Evolutionary conservation across 75 land plant genomes (phyloP).

Genomic region (Cryptomeria japonica): DNA sequence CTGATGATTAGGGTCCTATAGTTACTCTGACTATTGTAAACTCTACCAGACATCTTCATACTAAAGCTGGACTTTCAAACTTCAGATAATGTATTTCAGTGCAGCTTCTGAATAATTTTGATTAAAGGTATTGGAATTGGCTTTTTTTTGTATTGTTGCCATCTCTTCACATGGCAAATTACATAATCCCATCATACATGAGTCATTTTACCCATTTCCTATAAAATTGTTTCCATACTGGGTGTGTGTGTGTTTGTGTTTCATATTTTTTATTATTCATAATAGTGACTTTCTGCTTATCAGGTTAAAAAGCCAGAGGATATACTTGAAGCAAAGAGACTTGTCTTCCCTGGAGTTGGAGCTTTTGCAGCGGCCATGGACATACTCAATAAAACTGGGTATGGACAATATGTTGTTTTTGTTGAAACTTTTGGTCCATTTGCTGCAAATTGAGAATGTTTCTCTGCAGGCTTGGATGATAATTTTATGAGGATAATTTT

Average conservation of each 20-base stretch:
- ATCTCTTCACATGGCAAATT: background rate
- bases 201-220: background rate
- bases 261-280: background rate
- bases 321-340: conserved; percentile 72
- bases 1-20: background rate
- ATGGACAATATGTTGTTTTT: background rate
- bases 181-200: background rate
- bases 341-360: conserved; percentile 98
- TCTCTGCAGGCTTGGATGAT: background rate
- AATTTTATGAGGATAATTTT: background rate
- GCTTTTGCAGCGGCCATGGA: conserved; percentile 94
- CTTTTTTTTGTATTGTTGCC: background rate
- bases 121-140: background rate
- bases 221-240: background rate
- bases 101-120: background rate
- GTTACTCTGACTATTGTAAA: background rate
- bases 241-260: background rate
- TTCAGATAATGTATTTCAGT: background rate
- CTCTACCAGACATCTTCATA: background rate
- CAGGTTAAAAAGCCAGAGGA: conserved; percentile 87
- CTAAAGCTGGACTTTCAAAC: background rate
- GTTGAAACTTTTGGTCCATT: background rate
- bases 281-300: background rate
- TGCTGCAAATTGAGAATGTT: background rate
- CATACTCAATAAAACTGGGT: conserved; percentile 72